A percentile compares a stretch with the other conserved stretches of the same genome.
phyloP scores from a whole-genome alignment of 495 filamentous ascomycete species.

The Penicillium fimorum region DNA sequence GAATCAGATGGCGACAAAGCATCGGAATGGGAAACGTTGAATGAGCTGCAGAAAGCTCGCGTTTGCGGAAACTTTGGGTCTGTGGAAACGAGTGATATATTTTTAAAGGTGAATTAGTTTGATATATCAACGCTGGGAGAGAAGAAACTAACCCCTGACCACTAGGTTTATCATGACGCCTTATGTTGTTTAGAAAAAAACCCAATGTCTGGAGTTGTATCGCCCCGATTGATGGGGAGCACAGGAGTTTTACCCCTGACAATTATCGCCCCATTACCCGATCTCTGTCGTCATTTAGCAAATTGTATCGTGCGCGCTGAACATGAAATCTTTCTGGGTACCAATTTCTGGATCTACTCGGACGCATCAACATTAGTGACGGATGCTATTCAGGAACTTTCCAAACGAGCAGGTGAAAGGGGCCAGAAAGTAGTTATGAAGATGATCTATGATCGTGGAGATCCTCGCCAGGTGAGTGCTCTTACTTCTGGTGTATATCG shows the following conservation, averaged over 20 bases:
- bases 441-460: constrained; percentile 72
- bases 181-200: constrained; percentile 59
- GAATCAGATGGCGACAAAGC: constrained; percentile 18
- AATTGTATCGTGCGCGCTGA: constrained; percentile 73
- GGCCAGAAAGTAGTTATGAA: constrained; percentile 63
- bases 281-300: constrained; percentile 70
- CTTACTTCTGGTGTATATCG: not conserved
- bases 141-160: not conserved
- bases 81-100: constrained; percentile 61
- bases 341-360: constrained; percentile 72
- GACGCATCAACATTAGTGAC: constrained; percentile 64
- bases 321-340: constrained; percentile 69
- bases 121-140: not conserved
- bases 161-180: constrained; percentile 64
- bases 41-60: constrained; percentile 48
- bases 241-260: constrained; percentile 65
- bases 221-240: constrained; percentile 68
- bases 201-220: constrained; percentile 56
- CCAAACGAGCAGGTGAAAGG: constrained; percentile 58
- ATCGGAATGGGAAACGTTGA: constrained; percentile 29
- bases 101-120: constrained; percentile 49
- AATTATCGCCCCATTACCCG: constrained; percentile 64
- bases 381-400: constrained; percentile 67
- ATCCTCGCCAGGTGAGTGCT: constrained; percentile 51
- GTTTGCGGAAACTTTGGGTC: constrained; percentile 68